Evolutionary conservation across 257 asterid genomes (phyloP), one percentile per base, ranked within the genome.

Genomic region (Gentiana macrophylla): DNA sequence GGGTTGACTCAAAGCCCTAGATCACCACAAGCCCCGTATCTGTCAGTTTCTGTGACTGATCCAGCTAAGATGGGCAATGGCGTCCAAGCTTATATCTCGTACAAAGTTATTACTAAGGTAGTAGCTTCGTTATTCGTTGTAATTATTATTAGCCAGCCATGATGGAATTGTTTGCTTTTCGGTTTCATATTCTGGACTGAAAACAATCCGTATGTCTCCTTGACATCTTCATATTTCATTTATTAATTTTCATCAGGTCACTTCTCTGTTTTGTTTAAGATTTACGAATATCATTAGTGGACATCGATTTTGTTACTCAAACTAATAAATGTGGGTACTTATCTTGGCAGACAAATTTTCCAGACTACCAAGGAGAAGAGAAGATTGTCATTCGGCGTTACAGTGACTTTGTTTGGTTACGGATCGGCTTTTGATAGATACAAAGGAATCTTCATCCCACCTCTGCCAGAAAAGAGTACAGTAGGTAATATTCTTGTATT

Each of bases 41-140:
- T 92, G 37, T 75, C 80, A 13, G 97, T 88, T 4, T 83, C 94
- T n/a, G 94, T 92, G 35, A 72, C 84, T 37, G 99, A 88, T 83
- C 97, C 97, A 46, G 97, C 99, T 74, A 92, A 92, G 64, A 88
- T 92, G 99, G 99, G 95, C 35, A 88, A 78, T 61, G 95, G 99
- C 55, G 99, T 92, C 67, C 99, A 92, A 83, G 80, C 99, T 53
- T 92, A 92, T 61, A 81, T 92, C 51, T 92, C 99, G n/a, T 92
- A 92, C 76, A 92, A 88, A 85, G 99, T 92, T 62, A 82, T 86
- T 64, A 87, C 97, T 55, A 81, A 83, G 97, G 97, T 92, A 41
- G 46, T 10, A 41, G 5, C 6, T 41, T 41, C 9, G 10, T 41
- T 10, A 4, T 41, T 7, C 9, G 46, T 41, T 5, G 46, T 41